phyloP scores from a whole-genome alignment of 2,329 filamentous ascomycete species.

The Sporothrix euskadiensis region DNA sequence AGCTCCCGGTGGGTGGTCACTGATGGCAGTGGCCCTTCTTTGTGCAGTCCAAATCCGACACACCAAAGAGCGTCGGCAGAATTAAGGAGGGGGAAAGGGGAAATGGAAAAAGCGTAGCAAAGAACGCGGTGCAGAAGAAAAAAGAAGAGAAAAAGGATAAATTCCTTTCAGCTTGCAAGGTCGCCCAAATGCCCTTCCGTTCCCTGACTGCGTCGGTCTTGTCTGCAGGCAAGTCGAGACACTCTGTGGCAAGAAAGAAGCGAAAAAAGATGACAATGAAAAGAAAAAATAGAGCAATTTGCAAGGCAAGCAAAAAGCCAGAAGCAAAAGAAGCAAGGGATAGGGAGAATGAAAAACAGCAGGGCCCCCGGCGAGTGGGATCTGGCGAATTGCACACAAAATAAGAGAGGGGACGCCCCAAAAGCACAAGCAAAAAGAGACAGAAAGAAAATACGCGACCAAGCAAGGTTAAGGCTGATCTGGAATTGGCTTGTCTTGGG shows the following conservation, averaged over 20 bases:
- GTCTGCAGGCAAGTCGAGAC: conserved; percentile 11
- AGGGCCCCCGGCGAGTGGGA: background rate
- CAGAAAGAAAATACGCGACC: conserved; percentile 21
- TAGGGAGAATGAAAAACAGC: conserved; percentile 6
- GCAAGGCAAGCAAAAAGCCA: background rate
- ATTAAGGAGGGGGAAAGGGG: conserved; percentile 22
- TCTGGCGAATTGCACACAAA: conserved; percentile 20
- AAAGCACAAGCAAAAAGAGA: conserved; percentile 13
- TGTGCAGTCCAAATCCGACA: background rate
- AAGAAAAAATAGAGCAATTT: background rate
- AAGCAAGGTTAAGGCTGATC: conserved; percentile 24
- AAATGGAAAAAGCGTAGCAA: conserved; percentile 17
- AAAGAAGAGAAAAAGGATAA: conserved; percentile 17
- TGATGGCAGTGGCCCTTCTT: conserved; percentile 1
- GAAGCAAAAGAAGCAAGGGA: background rate
- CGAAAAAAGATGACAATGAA: background rate
- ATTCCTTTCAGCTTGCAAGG: background rate
- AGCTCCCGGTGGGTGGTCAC: background rate
- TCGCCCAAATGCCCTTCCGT: conserved; percentile 2
- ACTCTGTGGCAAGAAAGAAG: background rate
- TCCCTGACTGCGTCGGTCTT: background rate
- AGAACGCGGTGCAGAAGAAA: conserved; percentile 14
- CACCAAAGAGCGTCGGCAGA: conserved; percentile 16
- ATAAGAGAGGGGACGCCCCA: conserved; percentile 4
- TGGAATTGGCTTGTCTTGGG: conserved; percentile 26